Conservation (phyloP, 495 filamentous ascomycete species). For the Pyronema domesticum region DNA sequence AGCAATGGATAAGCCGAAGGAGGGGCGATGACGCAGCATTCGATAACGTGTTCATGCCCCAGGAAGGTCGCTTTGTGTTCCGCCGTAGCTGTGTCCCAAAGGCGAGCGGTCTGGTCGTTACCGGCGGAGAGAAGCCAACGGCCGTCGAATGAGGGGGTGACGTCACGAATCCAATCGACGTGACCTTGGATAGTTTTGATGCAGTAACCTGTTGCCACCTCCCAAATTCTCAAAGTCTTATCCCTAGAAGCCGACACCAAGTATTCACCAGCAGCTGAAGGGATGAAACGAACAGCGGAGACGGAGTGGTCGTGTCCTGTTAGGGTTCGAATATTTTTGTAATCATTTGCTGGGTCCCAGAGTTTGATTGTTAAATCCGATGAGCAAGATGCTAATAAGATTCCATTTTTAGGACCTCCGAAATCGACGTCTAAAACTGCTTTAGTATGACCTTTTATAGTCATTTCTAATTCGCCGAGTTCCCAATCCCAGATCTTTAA, state of each 20-base stretch:
- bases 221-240: slow-evolving; percentile 75
- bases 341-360: slow-evolving; percentile 87
- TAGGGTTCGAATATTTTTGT: slow-evolving; percentile 87
- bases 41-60: slow-evolving; percentile 76
- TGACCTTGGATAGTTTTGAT: slow-evolving; percentile 69
- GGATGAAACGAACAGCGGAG: slow-evolving; percentile 73
- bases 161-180: slow-evolving; percentile 77
- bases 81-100: slow-evolving; percentile 68
- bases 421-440: slow-evolving; percentile 80
- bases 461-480: slow-evolving; percentile 75
- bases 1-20: slow-evolving; percentile 59
- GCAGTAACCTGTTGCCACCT: slow-evolving; percentile 82
- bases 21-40: slow-evolving; percentile 81
- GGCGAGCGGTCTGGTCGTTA: slow-evolving; percentile 54
- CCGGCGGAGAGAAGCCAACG: slow-evolving; percentile 65
- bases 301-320: slow-evolving; percentile 88
- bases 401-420: slow-evolving; percentile 70
- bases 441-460: slow-evolving; percentile 85
- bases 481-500: slow-evolving; percentile 99
- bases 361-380: slow-evolving; percentile 87
- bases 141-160: slow-evolving; percentile 67
- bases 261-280: slow-evolving; percentile 62
- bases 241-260: slow-evolving; percentile 69
- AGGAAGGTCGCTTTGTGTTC: slow-evolving; percentile 66
- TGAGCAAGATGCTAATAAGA: slow-evolving; percentile 75